These are phyloP conservation scores for Noccaea bulbosa DNA, from an alignment of 345 rosid genomes.

Conservation along the genomic window DNA sequence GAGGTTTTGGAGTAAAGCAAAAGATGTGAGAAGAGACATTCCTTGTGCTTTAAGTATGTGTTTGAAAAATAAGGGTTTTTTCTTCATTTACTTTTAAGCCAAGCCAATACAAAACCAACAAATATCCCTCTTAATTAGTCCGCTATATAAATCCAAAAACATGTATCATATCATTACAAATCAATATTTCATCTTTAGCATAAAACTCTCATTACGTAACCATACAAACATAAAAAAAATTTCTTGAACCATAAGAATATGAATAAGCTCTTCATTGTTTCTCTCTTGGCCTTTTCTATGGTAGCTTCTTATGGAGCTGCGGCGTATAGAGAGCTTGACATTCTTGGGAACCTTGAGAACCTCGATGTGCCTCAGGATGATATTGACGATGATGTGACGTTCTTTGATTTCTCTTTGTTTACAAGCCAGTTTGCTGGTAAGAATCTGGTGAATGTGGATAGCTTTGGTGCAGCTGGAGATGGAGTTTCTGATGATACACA, in stretches of 20 bases:
- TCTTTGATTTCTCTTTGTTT: conserved; percentile 53
- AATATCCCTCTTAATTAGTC: conserved; percentile 54
- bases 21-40: no score
- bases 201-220: conserved; percentile 42
- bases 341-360: conserved; percentile 56
- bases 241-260: conserved; percentile 55
- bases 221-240: conserved; percentile 48
- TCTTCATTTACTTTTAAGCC: conserved; percentile 91
- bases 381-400: conserved; percentile 53
- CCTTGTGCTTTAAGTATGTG: conserved; percentile 89
- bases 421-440: conserved; percentile 60
- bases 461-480: conserved; percentile 90
- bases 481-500: conserved; percentile 92
- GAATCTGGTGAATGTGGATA: conserved; percentile 89
- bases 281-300: conserved; percentile 57
- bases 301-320: conserved; percentile 54
- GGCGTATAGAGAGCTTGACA: conserved; percentile 47
- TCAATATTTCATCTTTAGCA: not conserved
- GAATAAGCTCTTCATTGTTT: conserved; percentile 56
- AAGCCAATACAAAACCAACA: conserved; percentile 55
- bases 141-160: conserved; percentile 54
- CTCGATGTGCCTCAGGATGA: conserved; percentile 59
- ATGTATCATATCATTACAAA: no score
- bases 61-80: conserved; percentile 53
- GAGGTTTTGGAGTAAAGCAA: conserved; percentile 91